phyloP scores from a whole-genome alignment of 139 green algal species.

The Picochlorum sp. region DNA sequence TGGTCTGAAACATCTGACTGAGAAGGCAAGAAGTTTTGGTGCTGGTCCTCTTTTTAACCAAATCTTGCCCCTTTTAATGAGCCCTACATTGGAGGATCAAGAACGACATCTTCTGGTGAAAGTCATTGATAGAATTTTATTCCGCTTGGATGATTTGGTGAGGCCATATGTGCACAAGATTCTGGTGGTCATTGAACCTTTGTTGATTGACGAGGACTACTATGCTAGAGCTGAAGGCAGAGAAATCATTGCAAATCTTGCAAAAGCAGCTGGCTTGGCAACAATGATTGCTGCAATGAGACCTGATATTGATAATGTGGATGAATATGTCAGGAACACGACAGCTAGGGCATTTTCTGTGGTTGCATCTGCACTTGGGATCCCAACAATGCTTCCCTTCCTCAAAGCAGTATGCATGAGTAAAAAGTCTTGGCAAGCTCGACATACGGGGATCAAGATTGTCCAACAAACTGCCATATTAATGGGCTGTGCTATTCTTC shows the following conservation, averaged over 20 bases:
- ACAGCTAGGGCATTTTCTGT: conserved; percentile 87
- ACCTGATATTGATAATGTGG: conserved; percentile 98
- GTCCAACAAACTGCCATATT: conserved; percentile 98
- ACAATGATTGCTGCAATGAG: conserved; percentile 98
- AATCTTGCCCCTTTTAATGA: conserved; percentile 98
- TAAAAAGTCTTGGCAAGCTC: conserved; percentile 40
- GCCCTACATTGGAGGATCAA: conserved; percentile 96
- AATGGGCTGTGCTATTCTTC: conserved; percentile 93
- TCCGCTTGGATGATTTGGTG: conserved; percentile 97
- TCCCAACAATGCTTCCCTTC: conserved; percentile 95
- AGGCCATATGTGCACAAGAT: conserved; percentile 99
- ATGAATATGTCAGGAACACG: conserved; percentile 98
- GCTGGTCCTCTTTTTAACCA: conserved; percentile 95
- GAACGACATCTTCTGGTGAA: conserved; percentile 96
- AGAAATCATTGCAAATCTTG: conserved; percentile 98
- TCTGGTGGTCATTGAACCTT: conserved; percentile 97
- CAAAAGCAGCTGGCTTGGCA: conserved; percentile 86
- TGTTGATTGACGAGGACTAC: conserved; percentile 99
- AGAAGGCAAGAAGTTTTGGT: conserved; percentile 95
- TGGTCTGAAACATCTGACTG: conserved; percentile 90
- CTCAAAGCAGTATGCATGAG: conserved; percentile 95
- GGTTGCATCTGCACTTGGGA: conserved; percentile 88
- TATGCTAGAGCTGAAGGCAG: conserved; percentile 95
- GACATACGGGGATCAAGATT: conserved; percentile 99
- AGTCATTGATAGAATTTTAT: conserved; percentile 91